Base-by-base conservation (phyloP, 1,284 basidiomycete species). In the Apiotrichum akiyoshidainum region DNA sequence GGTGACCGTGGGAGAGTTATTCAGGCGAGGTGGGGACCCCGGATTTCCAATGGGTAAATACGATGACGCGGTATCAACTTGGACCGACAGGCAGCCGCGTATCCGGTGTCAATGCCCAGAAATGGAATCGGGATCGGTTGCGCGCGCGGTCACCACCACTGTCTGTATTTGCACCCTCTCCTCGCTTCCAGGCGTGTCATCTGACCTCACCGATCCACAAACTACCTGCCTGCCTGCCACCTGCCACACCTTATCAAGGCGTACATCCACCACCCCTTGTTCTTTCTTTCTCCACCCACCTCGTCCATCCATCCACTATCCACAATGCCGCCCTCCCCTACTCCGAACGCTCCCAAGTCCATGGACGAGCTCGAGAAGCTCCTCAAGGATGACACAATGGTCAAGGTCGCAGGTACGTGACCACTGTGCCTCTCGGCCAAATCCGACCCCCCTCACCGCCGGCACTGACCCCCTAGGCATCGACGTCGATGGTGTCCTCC, bases 401-500 rank as follows among this genome's bases (percentile, higher is more conserved):
- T 97, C 72, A 96, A 96, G 79, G 89, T 97, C 34, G 93, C 91
- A 50, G 92, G 92, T 77, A 17, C 48, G 75, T 68, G 35, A 7
- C 37, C 2, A 11, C 5, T 5, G 10, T 11, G 3, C 5, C 37
- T 37, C 5, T 11, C 14, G 37, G 37, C 12, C 10, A 37, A 13
- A 11, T 16, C 19, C 17, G 46, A 35, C 6, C 46, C 2, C 13
- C n/a, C n/a, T n/a, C 7, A 33, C 26, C 14, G 5, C 26, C 45
- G 26, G 21, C 7, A 14, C 46, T 33, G 19, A 22, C 35, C 31
- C 12, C 57, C 7, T 31, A 78, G 77, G 76, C 39, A 64, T 78
- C 59, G 77, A 74, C 42, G 90, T 94, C 48, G 95, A 99, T 76
- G 95, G 95, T 40, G 86, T 98, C 19, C 82, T 97, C 16, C 83